phyloP scores from a whole-genome alignment of 257 asterid species.

The Anisodus acutangulus region DNA sequence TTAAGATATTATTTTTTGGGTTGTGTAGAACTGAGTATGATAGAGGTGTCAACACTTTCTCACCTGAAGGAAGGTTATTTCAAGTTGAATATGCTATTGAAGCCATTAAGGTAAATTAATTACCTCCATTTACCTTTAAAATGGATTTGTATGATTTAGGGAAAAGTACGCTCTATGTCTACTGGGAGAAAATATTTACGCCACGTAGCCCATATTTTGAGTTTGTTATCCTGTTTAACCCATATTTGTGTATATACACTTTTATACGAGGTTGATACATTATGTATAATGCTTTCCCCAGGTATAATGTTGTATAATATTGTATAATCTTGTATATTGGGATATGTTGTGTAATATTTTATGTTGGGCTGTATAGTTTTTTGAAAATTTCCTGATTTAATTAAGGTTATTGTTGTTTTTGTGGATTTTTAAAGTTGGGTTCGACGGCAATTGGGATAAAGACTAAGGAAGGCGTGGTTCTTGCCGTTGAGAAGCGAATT shows the following conservation, averaged over 20 bases:
- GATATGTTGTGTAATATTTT: too few relatives aligned
- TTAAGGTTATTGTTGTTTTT: slow-evolving; percentile 4
- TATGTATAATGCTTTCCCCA: too few relatives aligned
- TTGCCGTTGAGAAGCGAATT: slow-evolving; percentile 90
- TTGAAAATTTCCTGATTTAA: too few relatives aligned
- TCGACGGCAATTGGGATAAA: slow-evolving; percentile 90
- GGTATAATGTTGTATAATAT: too few relatives aligned
- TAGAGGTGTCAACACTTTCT: slow-evolving; percentile 92
- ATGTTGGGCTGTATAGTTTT: too few relatives aligned
- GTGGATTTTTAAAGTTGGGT: slow-evolving; percentile 61
- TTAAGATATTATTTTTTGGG: not conserved
- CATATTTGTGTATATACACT: too few relatives aligned
- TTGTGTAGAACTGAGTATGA: slow-evolving; percentile 81
- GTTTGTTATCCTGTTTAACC: too few relatives aligned
- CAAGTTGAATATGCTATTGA: slow-evolving; percentile 94
- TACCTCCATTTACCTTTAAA: not conserved
- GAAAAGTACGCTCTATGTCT: not conserved
- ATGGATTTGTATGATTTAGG: not conserved
- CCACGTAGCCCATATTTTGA: too few relatives aligned
- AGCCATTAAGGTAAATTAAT: slow-evolving; percentile 69
- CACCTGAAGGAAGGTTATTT: slow-evolving; percentile 93
- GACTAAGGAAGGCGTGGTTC: slow-evolving; percentile 93
- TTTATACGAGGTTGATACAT: too few relatives aligned
- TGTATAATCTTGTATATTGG: too few relatives aligned
- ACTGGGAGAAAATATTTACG: too few relatives aligned